Base-by-base conservation (phyloP, 148 eudicot species). In the Rhododendron molle region DNA sequence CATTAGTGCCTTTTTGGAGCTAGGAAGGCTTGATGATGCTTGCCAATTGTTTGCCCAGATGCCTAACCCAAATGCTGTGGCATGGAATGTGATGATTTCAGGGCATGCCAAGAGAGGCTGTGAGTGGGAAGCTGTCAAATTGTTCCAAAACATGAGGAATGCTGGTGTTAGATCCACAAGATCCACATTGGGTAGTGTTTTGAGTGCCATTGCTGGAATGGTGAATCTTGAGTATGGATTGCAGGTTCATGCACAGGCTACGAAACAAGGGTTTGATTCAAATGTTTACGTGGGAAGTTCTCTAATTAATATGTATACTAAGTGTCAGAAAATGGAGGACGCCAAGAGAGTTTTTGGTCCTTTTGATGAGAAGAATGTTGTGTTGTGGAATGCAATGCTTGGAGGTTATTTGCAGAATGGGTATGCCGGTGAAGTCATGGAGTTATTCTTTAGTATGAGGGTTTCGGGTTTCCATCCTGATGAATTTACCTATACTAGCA, bases 221-320 rank as follows among this genome's bases (percentile, higher is more conserved):
- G 90, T 85, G 85, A 90, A 88, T 90, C 86, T 90, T 84, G 86
- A 89, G 15, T 86, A 88, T 85, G 98, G 99, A 50, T 71, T 93
- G 85, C 89, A 90, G 81, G 95, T 95, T 89, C 99, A 96, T 90
- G 92, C 91, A 26, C 90, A 69, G 82, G 95, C 98, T 86, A 87
- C 91, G 77, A 95, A 95, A 89, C 93, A 87, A 85, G 99, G 99
- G 36, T 89, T 96, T 65, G 92, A 91, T 85, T 86, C 89, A 52
- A 96, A 94, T 90, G 99, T 96, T 76, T 96, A 91, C 76, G 98
- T 93, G 13, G 99, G 98, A 81, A 95, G 99, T 80, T 94, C 99
- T 58, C 90, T 96, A 30, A 84, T 96, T 52, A 96, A 91, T 85
- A 92, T 96, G 98, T 96, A 92, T 91, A 91, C 97, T 77, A 96